Evolutionary conservation across 75 land plant species (phyloP).

Genomic region (Pseudotsuga menziesii): DNA sequence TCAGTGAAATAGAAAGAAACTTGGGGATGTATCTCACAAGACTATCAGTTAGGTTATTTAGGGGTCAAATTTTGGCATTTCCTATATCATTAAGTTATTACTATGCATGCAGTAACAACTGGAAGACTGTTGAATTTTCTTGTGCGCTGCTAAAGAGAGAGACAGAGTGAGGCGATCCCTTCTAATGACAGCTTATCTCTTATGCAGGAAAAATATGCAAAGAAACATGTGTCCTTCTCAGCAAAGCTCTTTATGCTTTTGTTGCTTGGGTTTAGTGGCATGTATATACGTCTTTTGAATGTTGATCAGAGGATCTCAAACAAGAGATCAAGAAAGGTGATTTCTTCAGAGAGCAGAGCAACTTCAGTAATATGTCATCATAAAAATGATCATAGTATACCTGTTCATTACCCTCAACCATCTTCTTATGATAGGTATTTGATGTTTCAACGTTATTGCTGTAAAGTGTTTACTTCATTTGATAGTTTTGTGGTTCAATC

Average conservation of each 20-base stretch:
- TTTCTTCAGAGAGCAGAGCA: not conserved
- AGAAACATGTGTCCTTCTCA: not conserved
- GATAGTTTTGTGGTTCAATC: not conserved
- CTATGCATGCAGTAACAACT: not conserved
- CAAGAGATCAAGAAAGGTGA: not conserved
- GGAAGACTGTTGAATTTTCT: not conserved
- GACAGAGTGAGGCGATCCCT: not conserved
- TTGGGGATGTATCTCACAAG: not conserved
- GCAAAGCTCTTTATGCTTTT: constrained; percentile 25
- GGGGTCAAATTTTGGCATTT: not conserved
- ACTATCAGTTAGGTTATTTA: not conserved
- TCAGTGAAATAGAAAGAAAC: not conserved
- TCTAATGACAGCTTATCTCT: not conserved
- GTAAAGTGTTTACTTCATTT: constrained; percentile 3
- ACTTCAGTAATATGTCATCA: not conserved
- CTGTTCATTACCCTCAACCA: constrained; percentile 30
- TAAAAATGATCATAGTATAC: constrained; percentile 8
- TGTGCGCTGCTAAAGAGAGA: not conserved
- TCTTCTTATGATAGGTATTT: constrained; percentile 27
- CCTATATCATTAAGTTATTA: not conserved
- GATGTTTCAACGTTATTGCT: constrained; percentile 12
- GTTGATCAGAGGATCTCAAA: constrained; percentile 13
- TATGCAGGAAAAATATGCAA: constrained; percentile 7
- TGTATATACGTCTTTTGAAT: constrained; percentile 23
- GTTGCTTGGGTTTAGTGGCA: constrained; percentile 25